phyloP scores from a whole-genome alignment of 129 eudicot species.

The Escallonia rubra region DNA sequence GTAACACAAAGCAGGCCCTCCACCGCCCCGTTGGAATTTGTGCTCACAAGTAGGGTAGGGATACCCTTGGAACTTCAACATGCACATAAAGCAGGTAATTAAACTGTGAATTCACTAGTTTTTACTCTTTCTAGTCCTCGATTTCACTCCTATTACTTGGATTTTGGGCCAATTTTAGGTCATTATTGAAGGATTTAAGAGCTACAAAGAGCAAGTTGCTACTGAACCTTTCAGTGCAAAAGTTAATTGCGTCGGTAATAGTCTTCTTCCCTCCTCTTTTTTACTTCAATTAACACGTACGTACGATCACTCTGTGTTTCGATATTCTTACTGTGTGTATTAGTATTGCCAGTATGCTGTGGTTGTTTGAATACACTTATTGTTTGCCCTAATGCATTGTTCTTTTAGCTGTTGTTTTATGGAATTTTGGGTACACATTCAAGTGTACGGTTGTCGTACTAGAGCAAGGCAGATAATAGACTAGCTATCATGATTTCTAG shows the following conservation, averaged over 20 bases:
- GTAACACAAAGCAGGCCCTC: too few species aligned
- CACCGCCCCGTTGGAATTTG: too few species aligned
- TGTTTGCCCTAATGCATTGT: neutral
- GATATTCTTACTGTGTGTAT: neutral
- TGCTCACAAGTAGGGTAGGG: neutral
- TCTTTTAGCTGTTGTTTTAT: neutral
- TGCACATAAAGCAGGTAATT: slow-evolving; percentile 87
- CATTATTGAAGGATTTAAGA: slow-evolving; percentile 95
- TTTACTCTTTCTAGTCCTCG: slow-evolving; percentile 4
- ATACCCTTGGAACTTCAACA: slow-evolving; percentile 21
- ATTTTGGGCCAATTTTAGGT: slow-evolving; percentile 37
- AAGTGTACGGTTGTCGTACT: too few species aligned
- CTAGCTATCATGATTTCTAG: too few species aligned
- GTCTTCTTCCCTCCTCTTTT: neutral
- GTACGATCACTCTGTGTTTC: neutral
- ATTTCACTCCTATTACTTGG: slow-evolving; percentile 4
- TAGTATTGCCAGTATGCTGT: neutral
- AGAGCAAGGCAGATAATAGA: too few species aligned
- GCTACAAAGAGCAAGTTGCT: slow-evolving; percentile 89
- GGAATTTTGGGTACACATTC: neutral
- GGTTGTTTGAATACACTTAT: neutral
- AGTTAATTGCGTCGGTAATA: slow-evolving; percentile 95
- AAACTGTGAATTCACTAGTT: neutral
- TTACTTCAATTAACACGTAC: neutral
- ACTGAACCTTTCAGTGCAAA: slow-evolving; percentile 87